Base-by-base conservation (phyloP, 1,284 basidiomycete species). In the Singerocomus inundabilis region DNA sequence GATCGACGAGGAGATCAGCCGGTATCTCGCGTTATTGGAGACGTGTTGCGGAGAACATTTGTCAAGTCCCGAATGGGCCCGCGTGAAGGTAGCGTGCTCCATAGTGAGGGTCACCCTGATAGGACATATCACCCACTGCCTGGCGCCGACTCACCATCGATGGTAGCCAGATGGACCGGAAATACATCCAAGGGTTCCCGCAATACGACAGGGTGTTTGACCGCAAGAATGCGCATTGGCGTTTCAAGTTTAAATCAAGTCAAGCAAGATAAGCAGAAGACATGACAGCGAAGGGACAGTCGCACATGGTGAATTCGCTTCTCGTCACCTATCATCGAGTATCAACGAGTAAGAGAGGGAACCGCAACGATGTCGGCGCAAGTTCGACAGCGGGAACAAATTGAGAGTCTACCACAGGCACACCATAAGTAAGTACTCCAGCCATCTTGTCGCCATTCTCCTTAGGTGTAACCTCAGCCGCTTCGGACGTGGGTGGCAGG, bases 291-390 rank as follows among this genome's bases (percentile, higher is more conserved):
- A 49, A 40, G 33, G 44, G 37, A 49, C 55, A 55, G 48, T 39
- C 47, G 26, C 51, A 50, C 51, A 51, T 25, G 53, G 53, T 50
- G 42, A 51, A 57, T 50, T 32, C 18, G 49, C 37, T 49, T 46
- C 45, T 44, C 43, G 43, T 40, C 42, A 62, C 46, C 32, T 30
- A 59, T 64, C 50, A 64, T 53, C 61, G 57, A 48, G 46, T 38
- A 44, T 69, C 62, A 46, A 70, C 36, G 32, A 70, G 62, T 36
- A 72, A 56, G 53, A 73, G 59, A 7, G 68, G 68, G 59, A 73
- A 73, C 52, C 82, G 71, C 40, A 78, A 70, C 45, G 76, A 77
- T 26, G 81, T 75, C 53, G 80, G 81, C 18, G 77, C 80, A 34
- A 81, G 59, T 49, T 80, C 75, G 29, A 82, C 59, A 32, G 76